These are phyloP conservation scores for Colletotrichum spinosum DNA, from an alignment of 2,329 filamentous ascomycete species.

Conservation along the genomic window DNA sequence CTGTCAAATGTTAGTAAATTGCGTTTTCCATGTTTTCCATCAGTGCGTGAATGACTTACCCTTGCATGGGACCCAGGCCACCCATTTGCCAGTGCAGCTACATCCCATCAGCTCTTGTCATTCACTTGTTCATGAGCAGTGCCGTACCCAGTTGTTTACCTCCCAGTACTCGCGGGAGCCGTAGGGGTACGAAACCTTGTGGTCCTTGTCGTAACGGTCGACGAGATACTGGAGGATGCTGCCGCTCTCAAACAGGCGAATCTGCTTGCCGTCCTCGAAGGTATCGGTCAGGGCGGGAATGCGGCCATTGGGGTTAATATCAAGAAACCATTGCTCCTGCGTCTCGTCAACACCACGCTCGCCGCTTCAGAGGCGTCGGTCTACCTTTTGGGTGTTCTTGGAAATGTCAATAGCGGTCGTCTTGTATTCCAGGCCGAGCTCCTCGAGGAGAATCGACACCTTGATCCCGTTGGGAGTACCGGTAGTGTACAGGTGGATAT, in stretches of 20 bases:
- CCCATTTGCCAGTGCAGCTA: constrained; percentile 80
- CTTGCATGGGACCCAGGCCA: constrained; percentile 85
- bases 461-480: constrained; percentile 93
- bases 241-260: constrained; percentile 85
- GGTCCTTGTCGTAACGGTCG: constrained; percentile 81
- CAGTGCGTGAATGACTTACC: constrained; percentile 42
- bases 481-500: constrained; percentile 85
- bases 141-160: constrained; percentile 77
- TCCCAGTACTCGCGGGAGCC: constrained; percentile 83
- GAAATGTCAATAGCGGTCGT: constrained; percentile 74
- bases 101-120: constrained; percentile 19
- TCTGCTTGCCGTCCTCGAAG: constrained; percentile 77
- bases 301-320: constrained; percentile 92
- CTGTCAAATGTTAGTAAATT: constrained; percentile 41
- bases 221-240: constrained; percentile 87
- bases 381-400: constrained; percentile 62
- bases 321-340: constrained; percentile 82
- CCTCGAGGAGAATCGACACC: constrained; percentile 86
- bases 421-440: constrained; percentile 86
- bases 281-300: constrained; percentile 90
- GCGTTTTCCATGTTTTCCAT: not conserved
- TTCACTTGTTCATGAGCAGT: not conserved
- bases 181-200: constrained; percentile 84
- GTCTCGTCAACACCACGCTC: not conserved
- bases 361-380: not conserved